Conservation (phyloP, 306 rosid genomes). For the Astragalus glycyphyllos region DNA sequence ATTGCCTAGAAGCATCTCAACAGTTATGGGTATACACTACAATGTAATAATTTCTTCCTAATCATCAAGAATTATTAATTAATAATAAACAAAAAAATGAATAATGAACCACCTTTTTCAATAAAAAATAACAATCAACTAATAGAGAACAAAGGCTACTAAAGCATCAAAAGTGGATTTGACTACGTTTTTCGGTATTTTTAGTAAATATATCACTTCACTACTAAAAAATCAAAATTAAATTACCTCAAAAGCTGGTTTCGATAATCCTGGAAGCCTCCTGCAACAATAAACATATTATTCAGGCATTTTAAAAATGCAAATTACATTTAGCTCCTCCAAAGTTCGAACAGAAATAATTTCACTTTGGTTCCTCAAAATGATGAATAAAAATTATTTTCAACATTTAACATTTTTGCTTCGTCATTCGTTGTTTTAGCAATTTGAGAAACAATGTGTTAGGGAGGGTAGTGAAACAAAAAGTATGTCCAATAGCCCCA, state of each 20-base stretch:
- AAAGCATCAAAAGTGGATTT: conserved; percentile 28
- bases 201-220: not conserved
- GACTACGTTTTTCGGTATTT: conserved; percentile 8
- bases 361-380: conserved; percentile 16
- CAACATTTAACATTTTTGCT: not conserved
- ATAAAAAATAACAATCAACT: conserved; percentile 17
- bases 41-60: conserved; percentile 13
- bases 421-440: conserved; percentile 16
- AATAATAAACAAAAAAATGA: conserved; percentile 25
- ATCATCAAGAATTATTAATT: conserved; percentile 34
- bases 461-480: conserved; percentile 13
- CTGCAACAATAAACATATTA: conserved; percentile 48
- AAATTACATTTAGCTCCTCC: conserved; percentile 17
- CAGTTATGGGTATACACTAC: conserved; percentile 16
- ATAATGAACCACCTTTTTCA: not conserved
- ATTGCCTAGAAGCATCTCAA: conserved; percentile 31
- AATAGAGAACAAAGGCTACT: conserved; percentile 34
- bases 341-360: not conserved
- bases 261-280: conserved; percentile 47
- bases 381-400: not conserved
- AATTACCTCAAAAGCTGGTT: conserved; percentile 57
- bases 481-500: conserved; percentile 10
- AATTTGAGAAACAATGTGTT: conserved; percentile 5
- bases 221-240: conserved; percentile 23
- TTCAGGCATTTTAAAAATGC: conserved; percentile 27